Evolutionary conservation across 2,329 filamentous ascomycete species (phyloP).

Genomic region (Neopestalotiopsis rosae): DNA sequence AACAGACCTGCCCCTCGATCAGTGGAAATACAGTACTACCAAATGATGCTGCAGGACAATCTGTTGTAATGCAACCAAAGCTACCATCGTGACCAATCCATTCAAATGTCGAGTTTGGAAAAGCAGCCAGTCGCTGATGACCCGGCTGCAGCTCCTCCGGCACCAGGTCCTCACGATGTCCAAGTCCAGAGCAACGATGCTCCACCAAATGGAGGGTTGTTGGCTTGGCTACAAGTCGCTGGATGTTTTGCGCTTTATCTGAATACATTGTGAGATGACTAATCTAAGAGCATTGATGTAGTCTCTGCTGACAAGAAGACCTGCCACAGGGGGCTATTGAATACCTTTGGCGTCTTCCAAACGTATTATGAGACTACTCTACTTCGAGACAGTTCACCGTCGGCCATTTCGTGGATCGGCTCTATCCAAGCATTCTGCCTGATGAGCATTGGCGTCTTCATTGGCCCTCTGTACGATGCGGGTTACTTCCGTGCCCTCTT

Average conservation of each 20-base stretch:
- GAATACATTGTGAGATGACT: conserved; percentile 7
- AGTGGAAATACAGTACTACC: background rate
- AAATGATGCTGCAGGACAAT: background rate
- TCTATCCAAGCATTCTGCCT: conserved; percentile 38
- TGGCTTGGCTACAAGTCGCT: conserved; percentile 33
- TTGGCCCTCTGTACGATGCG: conserved; percentile 37
- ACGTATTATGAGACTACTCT: conserved; percentile 31
- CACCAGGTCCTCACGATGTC: background rate
- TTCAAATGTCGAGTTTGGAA: background rate
- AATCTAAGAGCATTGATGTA: background rate
- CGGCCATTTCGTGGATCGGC: conserved; percentile 36
- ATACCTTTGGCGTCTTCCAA: conserved; percentile 37
- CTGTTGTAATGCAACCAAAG: background rate
- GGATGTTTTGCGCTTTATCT: conserved; percentile 15
- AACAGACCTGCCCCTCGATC: background rate
- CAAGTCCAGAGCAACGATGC: background rate
- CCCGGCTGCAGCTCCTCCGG: background rate
- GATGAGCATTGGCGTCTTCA: conserved; percentile 33
- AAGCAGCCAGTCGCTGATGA: background rate
- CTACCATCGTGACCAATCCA: background rate
- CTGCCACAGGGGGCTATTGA: conserved; percentile 27
- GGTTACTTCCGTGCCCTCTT: conserved; percentile 35
- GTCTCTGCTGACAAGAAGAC: background rate
- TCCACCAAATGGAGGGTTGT: conserved; percentile 28
- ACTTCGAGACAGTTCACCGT: conserved; percentile 25